Base-by-base conservation (phyloP, 2,329 filamentous ascomycete genomes). In the Magnaporthiopsis rhizophila region DNA sequence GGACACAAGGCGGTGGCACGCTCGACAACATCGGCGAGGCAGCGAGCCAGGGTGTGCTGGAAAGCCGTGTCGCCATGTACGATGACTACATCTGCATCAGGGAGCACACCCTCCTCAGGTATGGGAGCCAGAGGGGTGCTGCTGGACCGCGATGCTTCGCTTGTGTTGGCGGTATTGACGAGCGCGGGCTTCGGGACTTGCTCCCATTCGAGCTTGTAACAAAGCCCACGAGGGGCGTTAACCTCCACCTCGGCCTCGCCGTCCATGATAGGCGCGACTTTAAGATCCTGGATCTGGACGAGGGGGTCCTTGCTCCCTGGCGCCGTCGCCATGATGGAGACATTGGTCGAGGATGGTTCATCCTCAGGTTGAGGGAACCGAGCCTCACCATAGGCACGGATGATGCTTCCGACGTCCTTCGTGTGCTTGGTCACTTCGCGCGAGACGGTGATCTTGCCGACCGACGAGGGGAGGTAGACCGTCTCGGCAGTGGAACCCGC, bases 181-280 rank as follows among this genome's bases (percentile, higher is more conserved):
- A 69, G 65, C 11, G 72, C 58, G 2, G 71, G 69, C 38, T 75
- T 71, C 0, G 75, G 69, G 21, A 76, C 65, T 0, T 72, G 75
- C 59, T 80, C 78, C 79, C 79, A 81, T 21, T 78, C 73, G 21
- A 79, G 65, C 69, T 79, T 80, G 71, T 78, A 81, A 69, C 79
- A 81, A 1, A 81, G 73, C 67, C 80, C 76, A 2, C 77, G 73
- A 21, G 76, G 69, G 0, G 65, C 66, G n/a, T 8, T 38, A 9
- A 64, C 64, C 21, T 75, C 73, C 1, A 69, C 66, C 45, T 69
- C 69, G 3, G 68, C 65, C 5, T 73, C 72, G 4, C 72, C 73
- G 58, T 79, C 76, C 24, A 78, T 67, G n/a, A 80, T 76, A 5
- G 78, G 78, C 1, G 76, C 74, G 61, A 80, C 73, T 1, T 69